Percentiles rank a stretch among this genome's conserved stretches.
phyloP scores from a whole-genome alignment of 495 filamentous ascomycete species.

The Friedmanniomyces simplex region DNA sequence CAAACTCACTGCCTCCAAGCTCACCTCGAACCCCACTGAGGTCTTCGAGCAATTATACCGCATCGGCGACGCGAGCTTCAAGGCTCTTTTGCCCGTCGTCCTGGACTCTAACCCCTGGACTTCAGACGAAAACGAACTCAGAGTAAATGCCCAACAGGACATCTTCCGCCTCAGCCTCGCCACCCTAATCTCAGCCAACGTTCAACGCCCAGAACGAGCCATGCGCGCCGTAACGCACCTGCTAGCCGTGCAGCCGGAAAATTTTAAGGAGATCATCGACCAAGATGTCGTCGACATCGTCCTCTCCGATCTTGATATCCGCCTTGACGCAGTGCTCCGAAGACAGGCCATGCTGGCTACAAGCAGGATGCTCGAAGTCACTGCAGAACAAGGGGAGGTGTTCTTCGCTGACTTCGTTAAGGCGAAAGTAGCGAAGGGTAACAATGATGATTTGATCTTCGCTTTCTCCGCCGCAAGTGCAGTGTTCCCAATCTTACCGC shows the following conservation, averaged over 20 bases:
- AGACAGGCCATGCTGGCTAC: constrained; percentile 66
- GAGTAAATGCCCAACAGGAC: constrained; percentile 42
- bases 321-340: constrained; percentile 54
- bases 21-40: constrained; percentile 42
- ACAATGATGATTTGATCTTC: constrained; percentile 50
- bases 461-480: constrained; percentile 82
- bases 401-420: constrained; percentile 59
- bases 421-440: constrained; percentile 40
- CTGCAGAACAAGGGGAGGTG: constrained; percentile 55
- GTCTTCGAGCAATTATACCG: constrained; percentile 48
- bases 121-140: constrained; percentile 35
- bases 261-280: constrained; percentile 59
- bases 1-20: constrained; percentile 40
- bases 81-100: constrained; percentile 46
- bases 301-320: constrained; percentile 64
- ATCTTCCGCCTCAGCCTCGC: constrained; percentile 57
- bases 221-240: constrained; percentile 54
- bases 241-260: constrained; percentile 47
- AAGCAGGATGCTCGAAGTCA: constrained; percentile 67
- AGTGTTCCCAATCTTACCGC: constrained; percentile 73
- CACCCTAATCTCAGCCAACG: constrained; percentile 51
- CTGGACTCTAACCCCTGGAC: constrained; percentile 50
- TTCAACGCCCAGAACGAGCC: constrained; percentile 48
- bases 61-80: constrained; percentile 50
- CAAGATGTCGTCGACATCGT: constrained; percentile 70